phyloP scores from a whole-genome alignment of 2,329 filamentous ascomycete genomes.

The Epichloe elymi region DNA sequence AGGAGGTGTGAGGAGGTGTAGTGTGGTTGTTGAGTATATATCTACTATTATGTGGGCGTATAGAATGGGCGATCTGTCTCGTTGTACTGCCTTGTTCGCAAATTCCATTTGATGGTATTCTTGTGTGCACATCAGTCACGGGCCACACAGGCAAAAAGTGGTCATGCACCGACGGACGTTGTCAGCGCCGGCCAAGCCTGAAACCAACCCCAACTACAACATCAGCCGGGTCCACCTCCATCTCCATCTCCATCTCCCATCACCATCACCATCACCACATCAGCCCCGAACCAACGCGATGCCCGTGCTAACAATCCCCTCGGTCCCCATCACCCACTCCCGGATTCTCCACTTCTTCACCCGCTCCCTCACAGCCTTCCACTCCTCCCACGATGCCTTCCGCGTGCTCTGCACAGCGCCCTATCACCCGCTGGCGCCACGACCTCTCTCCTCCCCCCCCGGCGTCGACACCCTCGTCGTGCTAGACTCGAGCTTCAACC shows the following conservation, averaged over 20 bases:
- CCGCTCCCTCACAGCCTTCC: conserved; percentile 31
- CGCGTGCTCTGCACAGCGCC: conserved; percentile 28
- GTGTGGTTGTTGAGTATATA: neutral
- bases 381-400: conserved; percentile 28
- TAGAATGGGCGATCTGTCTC: neutral
- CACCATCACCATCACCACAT: too few species aligned
- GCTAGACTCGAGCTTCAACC: conserved; percentile 57
- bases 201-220: neutral
- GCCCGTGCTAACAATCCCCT: neutral
- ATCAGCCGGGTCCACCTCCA: neutral
- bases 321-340: neutral
- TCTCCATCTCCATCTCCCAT: too few species aligned
- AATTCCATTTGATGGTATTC: too few species aligned
- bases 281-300: neutral
- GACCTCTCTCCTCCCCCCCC: neutral
- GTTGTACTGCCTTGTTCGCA: neutral
- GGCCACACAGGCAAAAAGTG: too few species aligned
- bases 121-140: too few species aligned
- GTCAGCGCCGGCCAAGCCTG: too few species aligned
- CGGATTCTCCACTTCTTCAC: conserved; percentile 28
- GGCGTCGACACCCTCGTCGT: conserved; percentile 31
- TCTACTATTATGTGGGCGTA: neutral
- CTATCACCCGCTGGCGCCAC: neutral
- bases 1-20: conserved; percentile 19
- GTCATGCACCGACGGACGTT: too few species aligned